Conservation (phyloP, 371 early-diverging fungal species). For the Mucor mucedo region DNA sequence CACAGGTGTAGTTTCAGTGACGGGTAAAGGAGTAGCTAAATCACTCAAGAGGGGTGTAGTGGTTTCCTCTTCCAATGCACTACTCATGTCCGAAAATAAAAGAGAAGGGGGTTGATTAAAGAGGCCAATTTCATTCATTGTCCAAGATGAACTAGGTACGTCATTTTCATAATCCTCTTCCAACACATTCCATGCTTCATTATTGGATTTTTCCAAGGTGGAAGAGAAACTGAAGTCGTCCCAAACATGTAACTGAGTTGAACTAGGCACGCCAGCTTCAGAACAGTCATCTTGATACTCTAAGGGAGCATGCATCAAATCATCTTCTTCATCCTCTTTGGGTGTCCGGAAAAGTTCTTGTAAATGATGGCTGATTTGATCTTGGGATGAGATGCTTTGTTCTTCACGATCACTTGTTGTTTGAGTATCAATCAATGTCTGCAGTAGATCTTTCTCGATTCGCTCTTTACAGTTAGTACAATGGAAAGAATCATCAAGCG, state of each 20-base stretch:
- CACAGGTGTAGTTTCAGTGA: constrained; percentile 13
- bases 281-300: constrained; percentile 1
- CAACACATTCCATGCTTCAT: constrained; percentile 22
- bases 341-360: constrained; percentile 10
- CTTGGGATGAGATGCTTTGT: constrained; percentile 2
- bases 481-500: constrained; percentile 9
- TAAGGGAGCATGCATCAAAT: background rate
- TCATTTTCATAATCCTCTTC: constrained; percentile 30
- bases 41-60: background rate
- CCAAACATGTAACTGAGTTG: constrained; percentile 23
- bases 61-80: constrained; percentile 25
- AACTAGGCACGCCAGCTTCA: background rate
- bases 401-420: constrained; percentile 7
- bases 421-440: constrained; percentile 22
- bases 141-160: constrained; percentile 26
- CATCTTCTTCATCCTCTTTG: constrained; percentile 14
- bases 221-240: constrained; percentile 28
- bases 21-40: constrained; percentile 1
- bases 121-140: constrained; percentile 22
- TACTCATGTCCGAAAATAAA: constrained; percentile 35
- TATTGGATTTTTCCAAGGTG: background rate
- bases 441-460: constrained; percentile 18
- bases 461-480: constrained; percentile 5
- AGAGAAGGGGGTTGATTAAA: constrained; percentile 32
- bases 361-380: constrained; percentile 8